Base-by-base conservation (phyloP, 1,139 yeast genomes). In the Zygosaccharomyces pseudobailii region DNA sequence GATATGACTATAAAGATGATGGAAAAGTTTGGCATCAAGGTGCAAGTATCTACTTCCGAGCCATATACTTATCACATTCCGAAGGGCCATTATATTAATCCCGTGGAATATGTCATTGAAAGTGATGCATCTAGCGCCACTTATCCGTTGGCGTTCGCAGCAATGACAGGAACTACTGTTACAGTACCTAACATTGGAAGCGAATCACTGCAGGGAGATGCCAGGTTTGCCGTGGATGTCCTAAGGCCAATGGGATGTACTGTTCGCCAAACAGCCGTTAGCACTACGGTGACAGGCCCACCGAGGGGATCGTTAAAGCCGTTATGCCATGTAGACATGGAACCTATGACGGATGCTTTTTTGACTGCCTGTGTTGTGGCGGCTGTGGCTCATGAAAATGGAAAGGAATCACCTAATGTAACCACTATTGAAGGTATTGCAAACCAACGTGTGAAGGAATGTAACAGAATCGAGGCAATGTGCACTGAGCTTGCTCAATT, bases 61-160 rank as follows among this genome's bases (percentile, higher is more conserved):
- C 82, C 77, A 27, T 76, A 87, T 71, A 88, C 97, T 33, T 92
- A 92, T 68, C 86, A 84, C 63, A 88, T 92, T 66, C 98, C 98
- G 45, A 78, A 78, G 60, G 97, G 90, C 2, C 70, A 74, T 23
- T 92, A 94, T 66, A 69, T 67, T 39, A 88, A 90, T 55, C 99
- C 99, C 19, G 54, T 74, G 2, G 92, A 84, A 59, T 92, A 92
- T 61, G 87, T 85, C 31, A 81, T 92, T 56, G 99, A 92, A 69
- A 87, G 96, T 8, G 99, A 92, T 69, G 99, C 99, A n/a, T 88
- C 97, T 23, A 87, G 97, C 20, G 97, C 98, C 1, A 94, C 98
- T 9, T 92, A 92, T 62, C 98, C 99, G 39, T 76, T 92, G 57
- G 98, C 98, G 0, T 87, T 86, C 71, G 98, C 98, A 50, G 99